Conservation (phyloP, 768 basidiomycete species). For the Leucocoprinus leucothites region DNA sequence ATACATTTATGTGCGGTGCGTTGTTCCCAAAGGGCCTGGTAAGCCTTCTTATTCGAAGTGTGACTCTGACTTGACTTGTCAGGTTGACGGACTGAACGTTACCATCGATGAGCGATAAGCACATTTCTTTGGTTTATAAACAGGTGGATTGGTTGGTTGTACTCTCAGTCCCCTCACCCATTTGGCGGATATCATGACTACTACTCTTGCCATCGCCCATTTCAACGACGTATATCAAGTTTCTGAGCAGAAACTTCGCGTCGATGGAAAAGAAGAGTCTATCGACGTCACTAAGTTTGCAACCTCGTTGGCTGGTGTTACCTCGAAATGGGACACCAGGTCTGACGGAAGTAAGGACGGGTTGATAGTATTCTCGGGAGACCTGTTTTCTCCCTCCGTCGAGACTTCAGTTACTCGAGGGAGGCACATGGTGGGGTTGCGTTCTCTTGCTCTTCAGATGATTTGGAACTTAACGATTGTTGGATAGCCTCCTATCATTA, state of each 20-base stretch:
- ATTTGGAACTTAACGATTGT: too few relatives aligned
- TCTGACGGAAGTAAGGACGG: not conserved
- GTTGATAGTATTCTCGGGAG: slow-evolving; percentile 1
- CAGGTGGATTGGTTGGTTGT: too few relatives aligned
- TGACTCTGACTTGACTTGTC: too few relatives aligned
- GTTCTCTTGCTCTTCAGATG: not conserved
- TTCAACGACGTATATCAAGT: slow-evolving; percentile 8
- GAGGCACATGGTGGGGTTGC: not conserved
- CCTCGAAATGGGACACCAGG: not conserved
- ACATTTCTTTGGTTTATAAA: too few relatives aligned
- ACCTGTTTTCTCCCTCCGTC: slow-evolving; percentile 4
- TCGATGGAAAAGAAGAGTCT: not conserved
- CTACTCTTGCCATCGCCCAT: slow-evolving; percentile 2
- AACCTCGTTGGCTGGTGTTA: not conserved
- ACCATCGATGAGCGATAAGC: too few relatives aligned
- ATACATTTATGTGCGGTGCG: too few relatives aligned
- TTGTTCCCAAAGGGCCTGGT: too few relatives aligned
- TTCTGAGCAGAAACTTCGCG: not conserved
- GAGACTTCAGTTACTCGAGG: slow-evolving; percentile 2
- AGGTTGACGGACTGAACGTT: too few relatives aligned
- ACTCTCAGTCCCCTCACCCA: too few relatives aligned
- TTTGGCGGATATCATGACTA: too few relatives aligned
- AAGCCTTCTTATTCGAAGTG: too few relatives aligned
- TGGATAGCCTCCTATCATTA: slow-evolving; percentile 2
- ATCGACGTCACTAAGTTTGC: slow-evolving; percentile 4